A percentile compares a stretch with the other conserved stretches of the same genome.
phyloP scores from a whole-genome alignment of 768 basidiomycete genomes.

The Guyanaporus albipodus region DNA sequence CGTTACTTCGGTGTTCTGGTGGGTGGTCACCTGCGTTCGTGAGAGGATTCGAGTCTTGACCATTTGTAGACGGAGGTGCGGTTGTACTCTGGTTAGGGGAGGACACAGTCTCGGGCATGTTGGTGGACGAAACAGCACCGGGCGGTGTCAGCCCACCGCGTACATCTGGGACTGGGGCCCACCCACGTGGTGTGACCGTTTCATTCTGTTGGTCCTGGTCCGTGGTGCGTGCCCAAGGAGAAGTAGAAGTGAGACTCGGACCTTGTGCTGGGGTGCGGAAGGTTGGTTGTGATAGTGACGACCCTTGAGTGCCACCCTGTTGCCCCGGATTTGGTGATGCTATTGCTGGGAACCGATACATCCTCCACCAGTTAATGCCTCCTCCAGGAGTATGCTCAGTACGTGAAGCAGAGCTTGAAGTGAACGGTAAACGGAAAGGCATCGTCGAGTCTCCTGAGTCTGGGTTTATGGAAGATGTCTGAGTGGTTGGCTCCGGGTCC shows the following conservation, averaged over 20 bases:
- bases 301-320: constrained; percentile 14
- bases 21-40: constrained; percentile 16
- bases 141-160: constrained; percentile 16
- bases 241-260: constrained; percentile 16
- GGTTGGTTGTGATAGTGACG: constrained; percentile 27
- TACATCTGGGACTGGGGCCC: constrained; percentile 11
- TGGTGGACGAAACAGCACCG: constrained; percentile 12
- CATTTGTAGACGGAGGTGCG: constrained; percentile 5
- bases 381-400: constrained; percentile 39
- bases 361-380: constrained; percentile 75
- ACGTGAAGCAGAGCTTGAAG: constrained; percentile 30
- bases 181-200: constrained; percentile 11
- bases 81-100: constrained; percentile 8
- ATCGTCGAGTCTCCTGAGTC: constrained; percentile 19
- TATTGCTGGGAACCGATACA: constrained; percentile 79
- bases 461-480: constrained; percentile 6
- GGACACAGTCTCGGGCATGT: constrained; percentile 17
- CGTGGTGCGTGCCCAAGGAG: constrained; percentile 15
- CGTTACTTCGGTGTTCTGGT: constrained; percentile 31
- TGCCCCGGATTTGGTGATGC: constrained; percentile 32
- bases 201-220: constrained; percentile 22
- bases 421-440: constrained; percentile 31
- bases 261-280: constrained; percentile 16
- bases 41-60: constrained; percentile 14
- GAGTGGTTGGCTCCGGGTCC: not conserved